Percentiles rank a stretch among this genome's conserved stretches.
phyloP scores from a whole-genome alignment of 345 rosid genomes.

The Brassica nigra region DNA sequence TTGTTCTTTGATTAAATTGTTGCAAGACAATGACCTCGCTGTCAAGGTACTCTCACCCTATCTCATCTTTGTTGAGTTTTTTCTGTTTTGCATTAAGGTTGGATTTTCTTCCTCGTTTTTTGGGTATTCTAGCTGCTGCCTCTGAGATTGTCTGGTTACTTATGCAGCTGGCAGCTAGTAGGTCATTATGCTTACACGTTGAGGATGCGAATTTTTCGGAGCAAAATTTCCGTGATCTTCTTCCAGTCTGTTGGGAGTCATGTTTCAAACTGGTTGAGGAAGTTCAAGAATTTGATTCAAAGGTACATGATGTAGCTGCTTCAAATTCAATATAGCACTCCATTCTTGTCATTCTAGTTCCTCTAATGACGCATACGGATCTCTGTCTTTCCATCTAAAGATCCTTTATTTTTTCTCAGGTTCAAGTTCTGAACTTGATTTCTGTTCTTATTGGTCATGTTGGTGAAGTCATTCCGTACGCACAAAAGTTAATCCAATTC shows the following conservation, averaged over 20 bases:
- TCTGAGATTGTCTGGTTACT: conserved; percentile 44
- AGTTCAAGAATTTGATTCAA: conserved; percentile 96
- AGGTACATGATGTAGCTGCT: conserved; percentile 52
- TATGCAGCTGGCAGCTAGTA: conserved; percentile 92
- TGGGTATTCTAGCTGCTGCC: conserved; percentile 9
- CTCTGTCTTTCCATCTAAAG: conserved; percentile 23
- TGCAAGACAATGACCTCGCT: conserved; percentile 80
- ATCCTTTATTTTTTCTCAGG: conserved; percentile 51
- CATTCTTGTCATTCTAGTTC: conserved; percentile 23
- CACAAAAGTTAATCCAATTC: conserved; percentile 76
- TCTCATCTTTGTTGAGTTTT: conserved; percentile 14
- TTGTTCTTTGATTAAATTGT: conserved; percentile 80
- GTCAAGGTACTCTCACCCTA: conserved; percentile 64
- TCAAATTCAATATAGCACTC: conserved; percentile 19
- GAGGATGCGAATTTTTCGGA: conserved; percentile 96
- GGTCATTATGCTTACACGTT: conserved; percentile 83
- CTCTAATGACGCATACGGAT: conserved; percentile 8
- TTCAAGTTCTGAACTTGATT: conserved; percentile 89
- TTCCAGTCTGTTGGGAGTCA: conserved; percentile 84
- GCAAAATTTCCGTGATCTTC: conserved; percentile 74
- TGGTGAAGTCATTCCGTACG: conserved; percentile 71
- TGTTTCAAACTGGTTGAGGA: conserved; percentile 92
- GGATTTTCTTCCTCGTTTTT: neutral
- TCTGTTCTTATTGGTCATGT: conserved; percentile 83
- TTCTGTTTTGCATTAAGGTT: conserved; percentile 2